These are phyloP conservation scores for Fusarium concolor DNA, from an alignment of 2,329 filamentous ascomycete genomes.

Conservation along the genomic window DNA sequence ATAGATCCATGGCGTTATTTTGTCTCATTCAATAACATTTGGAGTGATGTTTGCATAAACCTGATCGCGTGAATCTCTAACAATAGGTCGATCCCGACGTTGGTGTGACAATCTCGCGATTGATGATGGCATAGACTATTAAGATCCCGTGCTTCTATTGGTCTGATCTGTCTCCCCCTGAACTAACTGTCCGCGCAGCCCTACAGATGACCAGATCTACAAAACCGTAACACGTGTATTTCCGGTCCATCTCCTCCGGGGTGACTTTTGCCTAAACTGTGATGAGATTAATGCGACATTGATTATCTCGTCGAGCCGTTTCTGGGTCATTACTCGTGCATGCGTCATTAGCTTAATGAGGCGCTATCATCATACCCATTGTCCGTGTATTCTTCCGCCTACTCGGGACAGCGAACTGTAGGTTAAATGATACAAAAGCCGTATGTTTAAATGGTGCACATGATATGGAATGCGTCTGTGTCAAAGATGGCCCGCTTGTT, in stretches of 20 bases:
- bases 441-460: neutral
- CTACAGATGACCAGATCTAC: neutral
- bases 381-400: neutral
- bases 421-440: neutral
- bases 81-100: neutral
- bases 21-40: neutral
- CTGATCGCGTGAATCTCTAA: neutral
- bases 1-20: neutral
- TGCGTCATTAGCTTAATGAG: neutral
- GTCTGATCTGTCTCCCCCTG: neutral
- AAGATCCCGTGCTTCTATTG: neutral
- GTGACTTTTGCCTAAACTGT: neutral
- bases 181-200: neutral
- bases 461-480: no score
- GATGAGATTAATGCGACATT: neutral
- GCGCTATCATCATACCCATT: neutral
- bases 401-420: neutral
- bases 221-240: neutral
- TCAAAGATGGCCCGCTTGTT: no score
- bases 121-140: constrained; percentile 8
- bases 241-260: neutral
- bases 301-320: neutral
- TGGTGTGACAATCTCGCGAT: neutral
- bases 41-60: neutral
- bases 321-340: neutral